phyloP scores from a whole-genome alignment of 2,329 filamentous ascomycete genomes.

The Arthrobotrys entomopaga region DNA sequence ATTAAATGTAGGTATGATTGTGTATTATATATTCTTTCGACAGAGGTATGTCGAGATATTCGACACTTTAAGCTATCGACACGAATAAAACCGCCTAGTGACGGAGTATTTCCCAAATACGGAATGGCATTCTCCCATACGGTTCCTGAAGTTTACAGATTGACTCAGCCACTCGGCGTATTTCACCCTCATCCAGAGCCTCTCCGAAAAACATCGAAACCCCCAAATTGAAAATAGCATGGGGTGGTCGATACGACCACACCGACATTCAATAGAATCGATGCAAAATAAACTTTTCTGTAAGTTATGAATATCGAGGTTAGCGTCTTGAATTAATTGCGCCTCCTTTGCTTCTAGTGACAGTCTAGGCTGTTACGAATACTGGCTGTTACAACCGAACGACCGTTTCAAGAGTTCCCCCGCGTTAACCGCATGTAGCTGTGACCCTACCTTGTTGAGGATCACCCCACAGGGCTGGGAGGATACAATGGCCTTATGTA shows the following conservation, averaged over 20 bases:
- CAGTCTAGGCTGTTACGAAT: slow-evolving; percentile 1
- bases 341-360: neutral
- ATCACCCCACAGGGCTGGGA: neutral
- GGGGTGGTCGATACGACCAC: neutral
- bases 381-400: neutral
- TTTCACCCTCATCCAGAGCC: slow-evolving; percentile 2
- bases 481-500: neutral
- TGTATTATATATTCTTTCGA: no score
- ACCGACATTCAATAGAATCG: no score
- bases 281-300: neutral
- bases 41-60: no score
- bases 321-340: neutral
- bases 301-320: neutral
- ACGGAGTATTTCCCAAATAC: no score
- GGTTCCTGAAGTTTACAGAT: neutral
- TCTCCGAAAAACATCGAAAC: slow-evolving; percentile 2
- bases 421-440: neutral
- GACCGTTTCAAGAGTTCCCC: neutral
- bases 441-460: neutral
- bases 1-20: no score
- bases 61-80: no score
- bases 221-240: neutral
- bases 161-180: neutral
- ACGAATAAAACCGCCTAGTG: no score
- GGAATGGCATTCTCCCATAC: neutral